Evolutionary conservation across 73 alveolate genomes (phyloP).

Genomic region (Stentor roeselii): DNA sequence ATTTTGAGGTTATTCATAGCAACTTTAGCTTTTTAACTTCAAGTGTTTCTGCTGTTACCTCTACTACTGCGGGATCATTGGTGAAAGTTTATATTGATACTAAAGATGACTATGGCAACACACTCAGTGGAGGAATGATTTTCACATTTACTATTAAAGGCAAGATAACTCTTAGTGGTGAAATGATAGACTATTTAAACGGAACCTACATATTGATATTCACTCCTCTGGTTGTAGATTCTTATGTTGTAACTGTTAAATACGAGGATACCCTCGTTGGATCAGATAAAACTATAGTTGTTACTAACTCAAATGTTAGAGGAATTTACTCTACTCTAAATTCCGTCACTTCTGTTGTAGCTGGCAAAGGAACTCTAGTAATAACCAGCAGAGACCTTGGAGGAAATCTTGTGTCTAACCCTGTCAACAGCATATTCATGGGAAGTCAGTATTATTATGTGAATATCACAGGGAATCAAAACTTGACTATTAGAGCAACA

Average conservation of each 20-base stretch:
- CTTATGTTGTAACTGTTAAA: background rate
- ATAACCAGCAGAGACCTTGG: background rate
- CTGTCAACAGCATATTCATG: background rate
- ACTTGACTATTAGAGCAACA: background rate
- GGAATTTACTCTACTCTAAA: background rate
- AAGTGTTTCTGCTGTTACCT: background rate
- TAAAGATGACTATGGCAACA: background rate
- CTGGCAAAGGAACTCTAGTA: background rate
- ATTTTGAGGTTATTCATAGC: background rate
- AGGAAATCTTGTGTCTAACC: conserved; percentile 2
- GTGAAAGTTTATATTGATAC: background rate
- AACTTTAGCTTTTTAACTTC: background rate
- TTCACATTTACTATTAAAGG: background rate
- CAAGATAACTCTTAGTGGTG: background rate
- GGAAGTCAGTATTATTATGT: conserved; percentile 4
- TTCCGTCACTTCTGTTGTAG: background rate
- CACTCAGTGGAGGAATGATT: background rate
- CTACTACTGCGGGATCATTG: background rate
- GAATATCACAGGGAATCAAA: background rate
- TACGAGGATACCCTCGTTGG: background rate
- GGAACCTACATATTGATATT: background rate
- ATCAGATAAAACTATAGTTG: background rate
- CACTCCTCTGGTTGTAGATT: background rate
- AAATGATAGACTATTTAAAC: background rate
- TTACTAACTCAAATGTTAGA: background rate